Evolutionary conservation across 495 filamentous ascomycete species (phyloP).

Genomic region (Aspergillus incahuasiensis): DNA sequence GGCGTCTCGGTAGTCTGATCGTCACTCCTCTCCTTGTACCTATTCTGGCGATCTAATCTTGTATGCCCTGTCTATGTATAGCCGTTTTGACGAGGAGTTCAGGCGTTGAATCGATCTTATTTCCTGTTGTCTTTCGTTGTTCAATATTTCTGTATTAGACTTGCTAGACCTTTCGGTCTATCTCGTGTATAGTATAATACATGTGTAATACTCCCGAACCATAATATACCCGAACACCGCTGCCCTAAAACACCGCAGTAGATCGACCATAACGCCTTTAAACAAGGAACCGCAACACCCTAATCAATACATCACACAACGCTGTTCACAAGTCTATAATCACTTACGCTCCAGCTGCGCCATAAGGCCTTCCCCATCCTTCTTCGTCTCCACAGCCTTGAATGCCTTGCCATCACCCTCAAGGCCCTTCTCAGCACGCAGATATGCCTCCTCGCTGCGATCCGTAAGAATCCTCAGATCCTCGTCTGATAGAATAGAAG

Average conservation of each 20-base stretch:
- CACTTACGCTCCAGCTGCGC: slow-evolving; percentile 23
- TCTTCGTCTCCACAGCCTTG: slow-evolving; percentile 41
- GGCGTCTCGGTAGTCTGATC: slow-evolving; percentile 29
- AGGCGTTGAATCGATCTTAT: slow-evolving; percentile 33
- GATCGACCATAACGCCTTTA: not conserved
- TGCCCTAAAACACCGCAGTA: not conserved
- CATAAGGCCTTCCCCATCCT: slow-evolving; percentile 31
- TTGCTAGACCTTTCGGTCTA: slow-evolving; percentile 8
- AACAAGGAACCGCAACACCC: not conserved
- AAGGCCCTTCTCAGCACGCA: slow-evolving; percentile 67
- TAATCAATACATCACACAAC: not conserved
- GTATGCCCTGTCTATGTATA: slow-evolving; percentile 25
- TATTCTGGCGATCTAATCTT: slow-evolving; percentile 14
- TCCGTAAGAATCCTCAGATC: slow-evolving; percentile 80
- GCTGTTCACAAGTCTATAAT: not conserved
- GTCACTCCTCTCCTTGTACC: not conserved
- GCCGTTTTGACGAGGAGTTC: slow-evolving; percentile 35
- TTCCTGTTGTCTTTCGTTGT: slow-evolving; percentile 2
- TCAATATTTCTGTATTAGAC: not conserved
- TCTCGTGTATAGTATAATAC: slow-evolving; percentile 17
- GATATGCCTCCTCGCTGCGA: slow-evolving; percentile 81
- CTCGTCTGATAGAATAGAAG: slow-evolving; percentile 64
- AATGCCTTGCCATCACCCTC: slow-evolving; percentile 40
- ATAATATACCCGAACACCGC: not conserved
- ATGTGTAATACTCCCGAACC: slow-evolving; percentile 6